Evolutionary conservation across 257 asterid genomes (phyloP).

Genomic region (Cruciata laevipes): DNA sequence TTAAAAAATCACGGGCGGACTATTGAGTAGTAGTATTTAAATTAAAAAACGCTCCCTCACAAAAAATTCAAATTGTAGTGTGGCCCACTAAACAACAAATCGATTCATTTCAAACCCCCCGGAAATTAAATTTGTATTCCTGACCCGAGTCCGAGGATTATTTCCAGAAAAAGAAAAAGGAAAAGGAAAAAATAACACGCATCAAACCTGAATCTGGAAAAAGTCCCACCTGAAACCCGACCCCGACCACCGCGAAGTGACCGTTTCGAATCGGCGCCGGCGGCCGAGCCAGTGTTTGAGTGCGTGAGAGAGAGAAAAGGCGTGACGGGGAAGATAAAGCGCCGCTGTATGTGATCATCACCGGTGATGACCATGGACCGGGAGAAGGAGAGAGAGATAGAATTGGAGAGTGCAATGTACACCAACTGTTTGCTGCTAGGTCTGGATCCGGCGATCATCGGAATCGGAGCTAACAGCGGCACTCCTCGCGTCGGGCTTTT

Average conservation of each 20-base stretch:
- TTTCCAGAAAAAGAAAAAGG: not conserved
- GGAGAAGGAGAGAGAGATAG: conserved; percentile 98
- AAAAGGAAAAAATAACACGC: not conserved
- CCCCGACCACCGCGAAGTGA: not conserved
- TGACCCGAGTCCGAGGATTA: not conserved
- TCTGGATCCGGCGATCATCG: conserved; percentile 87
- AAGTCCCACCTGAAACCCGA: not conserved
- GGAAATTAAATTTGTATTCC: not conserved
- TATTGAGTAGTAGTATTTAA: not conserved
- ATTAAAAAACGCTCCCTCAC: not conserved
- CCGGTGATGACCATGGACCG: conserved; percentile 92
- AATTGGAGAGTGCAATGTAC: conserved; percentile 99
- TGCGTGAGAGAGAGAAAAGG: not conserved
- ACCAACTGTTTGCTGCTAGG: conserved; percentile 97
- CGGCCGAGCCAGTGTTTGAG: not conserved
- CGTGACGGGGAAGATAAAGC: not conserved
- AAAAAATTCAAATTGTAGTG: not conserved
- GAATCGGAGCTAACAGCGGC: conserved; percentile 78
- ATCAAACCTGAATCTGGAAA: conserved; percentile 11
- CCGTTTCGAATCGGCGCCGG: not conserved
- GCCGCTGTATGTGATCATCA: conserved; percentile 6
- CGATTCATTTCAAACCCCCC: conserved; percentile 1
- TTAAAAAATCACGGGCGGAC: not conserved
- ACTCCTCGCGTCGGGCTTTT: conserved; percentile 84
- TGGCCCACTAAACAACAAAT: not conserved